Conservation (phyloP, 768 basidiomycete genomes). For the Kwoniella pini region DNA sequence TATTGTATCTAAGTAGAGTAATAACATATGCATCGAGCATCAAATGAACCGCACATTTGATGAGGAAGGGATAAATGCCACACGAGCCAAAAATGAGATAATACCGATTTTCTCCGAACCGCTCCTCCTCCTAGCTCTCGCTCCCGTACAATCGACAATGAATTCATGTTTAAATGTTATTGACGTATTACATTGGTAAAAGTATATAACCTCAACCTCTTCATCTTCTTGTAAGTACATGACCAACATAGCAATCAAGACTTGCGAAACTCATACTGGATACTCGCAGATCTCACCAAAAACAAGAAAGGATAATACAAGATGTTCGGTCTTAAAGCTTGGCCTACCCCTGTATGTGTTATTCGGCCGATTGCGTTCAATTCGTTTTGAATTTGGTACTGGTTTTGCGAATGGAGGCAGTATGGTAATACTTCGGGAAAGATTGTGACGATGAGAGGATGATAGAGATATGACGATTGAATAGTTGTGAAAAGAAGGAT, state of each 20-base stretch:
- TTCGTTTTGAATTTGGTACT: background rate
- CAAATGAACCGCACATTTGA: background rate
- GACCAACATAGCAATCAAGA: too few relatives aligned
- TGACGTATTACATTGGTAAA: background rate
- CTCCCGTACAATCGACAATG: background rate
- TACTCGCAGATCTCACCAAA: background rate
- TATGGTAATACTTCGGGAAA: too few relatives aligned
- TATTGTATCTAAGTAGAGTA: background rate
- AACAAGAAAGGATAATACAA: constrained; percentile 1
- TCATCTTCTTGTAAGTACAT: constrained; percentile 5
- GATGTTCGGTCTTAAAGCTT: constrained; percentile 55
- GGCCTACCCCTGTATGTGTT: constrained; percentile 51
- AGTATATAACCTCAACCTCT: background rate
- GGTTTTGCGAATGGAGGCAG: too few relatives aligned
- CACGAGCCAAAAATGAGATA: background rate
- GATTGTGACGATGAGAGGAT: background rate
- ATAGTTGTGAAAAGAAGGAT: background rate
- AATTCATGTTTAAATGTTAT: background rate
- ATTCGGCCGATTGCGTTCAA: constrained; percentile 8
- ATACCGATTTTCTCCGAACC: constrained; percentile 10
- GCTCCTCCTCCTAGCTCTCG: background rate
- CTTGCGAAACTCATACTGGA: too few relatives aligned
- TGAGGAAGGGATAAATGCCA: background rate
- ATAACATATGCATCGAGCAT: background rate
- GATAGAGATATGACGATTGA: background rate